phyloP scores from a whole-genome alignment of 2,329 filamentous ascomycete genomes.

The Colletotrichum caudatum region DNA sequence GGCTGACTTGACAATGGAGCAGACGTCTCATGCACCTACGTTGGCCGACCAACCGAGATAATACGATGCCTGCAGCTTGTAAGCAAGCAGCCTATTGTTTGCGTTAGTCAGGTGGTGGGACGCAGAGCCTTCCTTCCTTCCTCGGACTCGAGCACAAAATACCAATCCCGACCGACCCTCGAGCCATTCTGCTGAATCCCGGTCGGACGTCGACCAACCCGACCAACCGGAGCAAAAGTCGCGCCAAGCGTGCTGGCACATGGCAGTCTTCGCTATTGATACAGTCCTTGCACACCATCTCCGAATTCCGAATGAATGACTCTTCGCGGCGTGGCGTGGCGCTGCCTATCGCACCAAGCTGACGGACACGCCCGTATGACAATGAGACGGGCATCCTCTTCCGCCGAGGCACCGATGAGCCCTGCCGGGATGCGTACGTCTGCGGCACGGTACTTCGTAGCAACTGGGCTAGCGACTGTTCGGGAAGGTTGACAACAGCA shows the following conservation, averaged over 20 bases:
- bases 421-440: neutral
- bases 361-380: neutral
- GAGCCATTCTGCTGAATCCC: slow-evolving; percentile 2
- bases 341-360: neutral
- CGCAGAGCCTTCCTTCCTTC: slow-evolving; percentile 7
- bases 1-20: neutral
- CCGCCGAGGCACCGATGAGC: neutral
- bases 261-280: neutral
- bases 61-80: slow-evolving; percentile 2
- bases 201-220: neutral
- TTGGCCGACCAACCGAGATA: slow-evolving; percentile 22
- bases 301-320: neutral
- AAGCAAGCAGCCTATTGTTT: too few species aligned
- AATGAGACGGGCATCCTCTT: neutral
- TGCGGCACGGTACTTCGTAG: slow-evolving; percentile 8
- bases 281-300: neutral
- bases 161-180: neutral
- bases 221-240: neutral
- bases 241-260: neutral
- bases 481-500: slow-evolving; percentile 30
- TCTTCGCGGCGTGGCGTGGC: neutral
- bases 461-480: slow-evolving; percentile 23
- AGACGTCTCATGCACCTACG: neutral
- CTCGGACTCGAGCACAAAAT: neutral
- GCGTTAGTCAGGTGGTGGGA: too few species aligned